Conservation (phyloP, 2,329 filamentous ascomycete genomes). For the Lachnellula arida region DNA sequence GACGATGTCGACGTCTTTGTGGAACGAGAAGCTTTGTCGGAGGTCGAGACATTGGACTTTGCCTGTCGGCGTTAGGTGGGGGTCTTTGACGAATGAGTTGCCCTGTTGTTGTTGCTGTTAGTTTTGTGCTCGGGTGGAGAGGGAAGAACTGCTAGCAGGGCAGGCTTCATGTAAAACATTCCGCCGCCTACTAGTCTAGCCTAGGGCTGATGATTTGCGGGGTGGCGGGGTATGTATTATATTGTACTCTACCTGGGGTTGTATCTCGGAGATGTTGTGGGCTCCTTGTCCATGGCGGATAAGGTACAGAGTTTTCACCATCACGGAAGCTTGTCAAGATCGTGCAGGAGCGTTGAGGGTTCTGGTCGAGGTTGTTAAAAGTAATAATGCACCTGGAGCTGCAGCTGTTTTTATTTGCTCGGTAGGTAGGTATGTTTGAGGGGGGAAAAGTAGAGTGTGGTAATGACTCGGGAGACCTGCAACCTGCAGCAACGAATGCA, state of each 20-base stretch:
- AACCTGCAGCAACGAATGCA: not conserved
- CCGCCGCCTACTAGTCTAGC: not conserved
- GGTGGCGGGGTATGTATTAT: not conserved
- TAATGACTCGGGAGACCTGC: not conserved
- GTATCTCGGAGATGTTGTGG: constrained; percentile 59
- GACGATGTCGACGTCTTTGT: constrained; percentile 60
- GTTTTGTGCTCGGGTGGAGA: not conserved
- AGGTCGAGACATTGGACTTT: constrained; percentile 67
- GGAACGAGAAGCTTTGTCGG: constrained; percentile 56
- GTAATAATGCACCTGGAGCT: not conserved
- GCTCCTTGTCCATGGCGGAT: constrained; percentile 71
- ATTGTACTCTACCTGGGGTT: not conserved
- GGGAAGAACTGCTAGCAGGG: constrained; percentile 38
- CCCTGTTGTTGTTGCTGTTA: constrained; percentile 7
- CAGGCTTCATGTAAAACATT: not conserved
- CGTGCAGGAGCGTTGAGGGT: not conserved
- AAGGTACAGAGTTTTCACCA: constrained; percentile 14
- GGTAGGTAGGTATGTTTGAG: not conserved
- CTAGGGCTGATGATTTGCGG: not conserved
- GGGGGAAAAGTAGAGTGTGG: not conserved
- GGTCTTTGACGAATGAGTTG: constrained; percentile 45
- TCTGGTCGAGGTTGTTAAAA: not conserved
- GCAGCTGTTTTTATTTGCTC: not conserved
- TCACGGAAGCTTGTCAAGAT: not conserved
- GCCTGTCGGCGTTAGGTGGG: constrained; percentile 70